Base-by-base conservation (phyloP, 805 yeast genomes). In the Starmerella roubikii region DNA sequence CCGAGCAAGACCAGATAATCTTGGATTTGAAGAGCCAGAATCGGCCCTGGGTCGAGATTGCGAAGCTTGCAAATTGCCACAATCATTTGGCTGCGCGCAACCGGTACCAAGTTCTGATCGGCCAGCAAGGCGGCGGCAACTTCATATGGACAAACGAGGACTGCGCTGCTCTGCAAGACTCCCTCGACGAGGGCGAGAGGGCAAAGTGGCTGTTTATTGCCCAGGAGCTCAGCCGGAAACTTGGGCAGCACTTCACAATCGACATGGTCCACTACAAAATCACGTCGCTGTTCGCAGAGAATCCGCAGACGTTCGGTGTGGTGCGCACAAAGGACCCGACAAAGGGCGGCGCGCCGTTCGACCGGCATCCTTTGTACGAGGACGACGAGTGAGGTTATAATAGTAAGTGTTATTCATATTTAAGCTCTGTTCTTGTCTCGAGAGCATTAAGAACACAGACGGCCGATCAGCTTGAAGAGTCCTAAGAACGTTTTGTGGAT, bases 41-140 rank as follows among this genome's bases (percentile, higher is more conserved):
- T 23, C 71, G 69, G 46, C 60, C 74, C 1, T 79, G 91, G 88
- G 74, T 70, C 4, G 83, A 78, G 44, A 79, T 79, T 33, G 84
- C 86, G 0, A 72, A 73, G 38, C 59, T 64, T 3, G 69, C 82
- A 2, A 67, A 69, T 3, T 78, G 78, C 22, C 80, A 76, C 8
- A 69, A 76, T 30, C 75, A 72, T 42, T 59, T 79, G 29, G 83
- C 88, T 0, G 88, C 86, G 0, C 60, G 88, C 41, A 79, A 79
- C 53, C 60, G 88, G 42, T 80, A 80, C 50, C 88, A 79, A 56
- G 88, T 79, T 3, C 65, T 79, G 34, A 78, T 80, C 47, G 91
- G 91, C 4, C 88, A 79, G 54, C 88, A 79, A 51, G 88, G 88
- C 3, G 78, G 80, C 25, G 80, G 79, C 11, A 67, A 74, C 1